Percentiles rank a stretch among this genome's conserved stretches.
Evolutionary conservation across 768 basidiomycete species (phyloP).

Genomic region (Boletus barrowsii): DNA sequence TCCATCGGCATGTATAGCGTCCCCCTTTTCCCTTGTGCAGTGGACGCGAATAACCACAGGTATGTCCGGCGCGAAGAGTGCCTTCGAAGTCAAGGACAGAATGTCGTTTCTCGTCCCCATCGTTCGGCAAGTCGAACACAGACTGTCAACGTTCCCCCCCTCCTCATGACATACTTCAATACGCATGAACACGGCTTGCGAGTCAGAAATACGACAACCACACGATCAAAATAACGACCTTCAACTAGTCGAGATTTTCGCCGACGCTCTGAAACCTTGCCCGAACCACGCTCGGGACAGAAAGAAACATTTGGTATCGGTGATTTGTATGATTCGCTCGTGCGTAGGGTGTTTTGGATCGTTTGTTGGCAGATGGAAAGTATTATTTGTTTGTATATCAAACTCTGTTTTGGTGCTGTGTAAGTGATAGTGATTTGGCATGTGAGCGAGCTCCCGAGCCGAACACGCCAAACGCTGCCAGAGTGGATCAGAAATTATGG

Average conservation of each 20-base stretch:
- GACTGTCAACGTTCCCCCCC: constrained; percentile 90
- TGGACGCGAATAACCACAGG: constrained; percentile 38
- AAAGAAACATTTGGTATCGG: constrained; percentile 95
- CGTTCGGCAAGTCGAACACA: constrained; percentile 92
- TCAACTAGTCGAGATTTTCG: constrained; percentile 92
- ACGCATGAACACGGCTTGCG: constrained; percentile 94
- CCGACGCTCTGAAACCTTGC: constrained; percentile 83
- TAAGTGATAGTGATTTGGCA: constrained; percentile 36
- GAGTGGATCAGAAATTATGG: constrained; percentile 89
- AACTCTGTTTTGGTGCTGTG: constrained; percentile 94
- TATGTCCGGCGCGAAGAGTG: constrained; percentile 85
- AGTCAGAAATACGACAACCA: constrained; percentile 97
- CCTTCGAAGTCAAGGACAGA: constrained; percentile 94
- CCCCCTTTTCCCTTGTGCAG: background rate
- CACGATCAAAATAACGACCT: constrained; percentile 87
- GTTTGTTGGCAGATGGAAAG: constrained; percentile 86
- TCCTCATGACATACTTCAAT: constrained; percentile 99
- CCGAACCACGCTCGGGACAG: constrained; percentile 76
- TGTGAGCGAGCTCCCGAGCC: constrained; percentile 2
- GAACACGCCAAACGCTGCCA: constrained; percentile 21
- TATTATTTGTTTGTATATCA: constrained; percentile 96
- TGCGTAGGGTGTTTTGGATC: constrained; percentile 91
- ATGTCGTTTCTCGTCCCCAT: constrained; percentile 97
- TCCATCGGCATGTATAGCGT: constrained; percentile 66
- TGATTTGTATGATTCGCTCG: constrained; percentile 90